These are phyloP conservation scores for Hippophae tibetana DNA, from an alignment of 306 rosid species.

Conservation along the genomic window DNA sequence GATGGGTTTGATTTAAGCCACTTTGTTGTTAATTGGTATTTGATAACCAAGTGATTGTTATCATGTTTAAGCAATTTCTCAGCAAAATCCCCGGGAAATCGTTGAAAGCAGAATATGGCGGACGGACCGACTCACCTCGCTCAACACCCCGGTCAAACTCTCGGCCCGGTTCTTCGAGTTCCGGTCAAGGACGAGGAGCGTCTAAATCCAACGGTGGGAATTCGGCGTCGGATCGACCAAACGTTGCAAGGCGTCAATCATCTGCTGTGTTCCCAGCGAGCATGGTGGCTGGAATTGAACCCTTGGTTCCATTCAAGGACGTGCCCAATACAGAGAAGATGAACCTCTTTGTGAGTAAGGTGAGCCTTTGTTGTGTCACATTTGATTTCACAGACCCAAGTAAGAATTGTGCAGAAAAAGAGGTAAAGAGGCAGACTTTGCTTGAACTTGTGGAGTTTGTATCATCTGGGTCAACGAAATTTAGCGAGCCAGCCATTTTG, in stretches of 20 bases:
- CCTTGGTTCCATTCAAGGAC: conserved; percentile 74
- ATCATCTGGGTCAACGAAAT: conserved; percentile 38
- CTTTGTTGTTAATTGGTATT: conserved; percentile 16
- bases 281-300: conserved; percentile 65
- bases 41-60: background rate
- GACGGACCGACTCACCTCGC: conserved; percentile 43
- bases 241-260: conserved; percentile 42
- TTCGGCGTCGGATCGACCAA: conserved; percentile 23
- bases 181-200: conserved; percentile 15
- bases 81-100: conserved; percentile 77
- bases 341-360: conserved; percentile 77
- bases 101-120: conserved; percentile 50
- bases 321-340: conserved; percentile 57
- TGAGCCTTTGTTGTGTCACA: conserved; percentile 77
- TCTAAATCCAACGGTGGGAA: conserved; percentile 32
- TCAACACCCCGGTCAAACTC: conserved; percentile 30
- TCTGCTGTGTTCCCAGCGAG: conserved; percentile 85
- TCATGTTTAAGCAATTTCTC: conserved; percentile 90
- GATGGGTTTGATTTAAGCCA: conserved; percentile 42
- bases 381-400: conserved; percentile 74
- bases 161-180: conserved; percentile 30
- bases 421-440: conserved; percentile 67
- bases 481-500: conserved; percentile 60
- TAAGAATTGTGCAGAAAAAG: conserved; percentile 65
- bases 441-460: conserved; percentile 79